A percentile compares a stretch with the other conserved stretches of the same genome.
Conservation (phyloP, 352 stramenopile genomes). For the Pythium sukuiense region DNA sequence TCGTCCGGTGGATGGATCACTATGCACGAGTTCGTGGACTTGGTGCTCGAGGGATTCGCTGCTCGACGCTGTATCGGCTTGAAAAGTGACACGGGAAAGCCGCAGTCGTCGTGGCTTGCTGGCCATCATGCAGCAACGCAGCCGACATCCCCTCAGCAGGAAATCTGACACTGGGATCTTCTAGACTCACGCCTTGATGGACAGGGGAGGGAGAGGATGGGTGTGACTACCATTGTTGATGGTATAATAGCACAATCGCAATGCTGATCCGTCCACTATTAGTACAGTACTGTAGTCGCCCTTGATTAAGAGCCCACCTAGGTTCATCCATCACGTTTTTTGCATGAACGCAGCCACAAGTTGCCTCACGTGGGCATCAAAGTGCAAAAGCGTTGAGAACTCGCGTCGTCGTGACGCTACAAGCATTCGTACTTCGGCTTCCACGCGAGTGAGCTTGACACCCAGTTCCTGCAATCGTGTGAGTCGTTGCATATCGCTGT, state of each 20-base stretch:
- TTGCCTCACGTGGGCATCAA: constrained; percentile 7
- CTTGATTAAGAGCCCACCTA: no score
- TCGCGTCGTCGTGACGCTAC: background rate
- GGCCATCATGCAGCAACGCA: background rate
- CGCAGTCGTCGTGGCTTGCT: background rate
- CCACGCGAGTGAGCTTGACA: constrained; percentile 1
- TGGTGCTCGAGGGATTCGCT: no score
- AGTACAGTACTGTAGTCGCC: no score
- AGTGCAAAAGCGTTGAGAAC: constrained; percentile 9
- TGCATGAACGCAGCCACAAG: background rate
- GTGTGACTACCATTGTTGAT: no score
- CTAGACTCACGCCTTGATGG: no score
- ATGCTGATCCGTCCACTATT: no score
- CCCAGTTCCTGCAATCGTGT: background rate
- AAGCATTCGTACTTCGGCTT: background rate
- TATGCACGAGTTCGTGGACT: no score
- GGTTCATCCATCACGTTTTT: background rate
- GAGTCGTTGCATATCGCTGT: background rate
- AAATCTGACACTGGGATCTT: no score
- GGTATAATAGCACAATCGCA: no score
- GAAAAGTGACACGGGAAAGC: background rate
- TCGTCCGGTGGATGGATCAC: no score
- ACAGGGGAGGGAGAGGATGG: no score
- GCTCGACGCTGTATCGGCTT: background rate
- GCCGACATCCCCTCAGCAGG: background rate